A percentile compares a stretch with the other conserved stretches of the same genome.
Evolutionary conservation across 495 filamentous ascomycete genomes (phyloP).

Genomic region (Ramalina intermedia): DNA sequence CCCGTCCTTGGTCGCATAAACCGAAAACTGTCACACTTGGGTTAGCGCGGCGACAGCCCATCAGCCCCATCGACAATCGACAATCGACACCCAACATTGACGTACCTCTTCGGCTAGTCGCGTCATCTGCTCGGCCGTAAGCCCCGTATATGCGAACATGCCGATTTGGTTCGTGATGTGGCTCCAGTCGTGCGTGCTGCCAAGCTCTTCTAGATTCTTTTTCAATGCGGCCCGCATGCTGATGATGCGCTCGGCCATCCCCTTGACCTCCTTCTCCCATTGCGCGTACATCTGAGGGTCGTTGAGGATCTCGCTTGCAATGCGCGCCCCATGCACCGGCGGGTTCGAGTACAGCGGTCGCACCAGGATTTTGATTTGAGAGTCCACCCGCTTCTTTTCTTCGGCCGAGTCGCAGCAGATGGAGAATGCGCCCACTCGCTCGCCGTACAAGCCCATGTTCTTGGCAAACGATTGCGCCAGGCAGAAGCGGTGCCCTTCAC

Average conservation of each 20-base stretch:
- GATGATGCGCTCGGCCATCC: constrained; percentile 98
- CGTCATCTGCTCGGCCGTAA: constrained; percentile 88
- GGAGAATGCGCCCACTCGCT: constrained; percentile 95
- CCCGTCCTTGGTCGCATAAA: constrained; percentile 95
- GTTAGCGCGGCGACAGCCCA: background rate
- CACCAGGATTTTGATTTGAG: constrained; percentile 95
- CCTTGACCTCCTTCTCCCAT: constrained; percentile 95
- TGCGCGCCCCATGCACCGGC: constrained; percentile 86
- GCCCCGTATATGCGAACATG: constrained; percentile 97
- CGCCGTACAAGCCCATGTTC: constrained; percentile 99
- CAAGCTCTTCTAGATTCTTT: constrained; percentile 83
- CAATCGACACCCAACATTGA: background rate
- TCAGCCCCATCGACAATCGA: background rate
- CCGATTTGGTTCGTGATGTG: constrained; percentile 92
- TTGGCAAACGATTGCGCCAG: constrained; percentile 96
- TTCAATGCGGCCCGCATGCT: constrained; percentile 89
- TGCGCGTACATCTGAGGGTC: constrained; percentile 74
- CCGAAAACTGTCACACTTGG: constrained; percentile 52
- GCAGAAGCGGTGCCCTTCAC: constrained; percentile 77
- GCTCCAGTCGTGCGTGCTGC: constrained; percentile 92
- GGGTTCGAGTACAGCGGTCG: constrained; percentile 97
- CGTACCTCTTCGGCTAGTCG: constrained; percentile 73
- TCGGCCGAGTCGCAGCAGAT: constrained; percentile 69
- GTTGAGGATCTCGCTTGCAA: constrained; percentile 87
- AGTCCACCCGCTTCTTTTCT: constrained; percentile 93